Percentiles rank a stretch among this genome's conserved stretches.
Evolutionary conservation across 305 asterid species (phyloP).

Genomic region (Fraxinus platypoda): DNA sequence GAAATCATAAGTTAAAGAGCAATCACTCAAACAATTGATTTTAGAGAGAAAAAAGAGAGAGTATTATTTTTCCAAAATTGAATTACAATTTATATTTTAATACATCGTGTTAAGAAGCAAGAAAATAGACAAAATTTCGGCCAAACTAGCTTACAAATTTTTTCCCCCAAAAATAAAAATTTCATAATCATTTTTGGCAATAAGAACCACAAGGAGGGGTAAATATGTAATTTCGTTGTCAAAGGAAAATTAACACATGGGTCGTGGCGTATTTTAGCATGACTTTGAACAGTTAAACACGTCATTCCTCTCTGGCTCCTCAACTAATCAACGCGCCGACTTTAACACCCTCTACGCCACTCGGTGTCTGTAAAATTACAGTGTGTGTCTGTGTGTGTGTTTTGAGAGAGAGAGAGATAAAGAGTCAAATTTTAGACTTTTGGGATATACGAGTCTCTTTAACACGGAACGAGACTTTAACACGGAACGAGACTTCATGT

Average conservation of each 20-base stretch:
- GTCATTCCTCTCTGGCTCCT: neutral
- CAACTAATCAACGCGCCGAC: slow-evolving; percentile 21
- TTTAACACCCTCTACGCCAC: neutral
- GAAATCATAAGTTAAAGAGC: neutral
- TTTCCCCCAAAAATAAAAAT: no score
- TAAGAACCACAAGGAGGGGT: neutral
- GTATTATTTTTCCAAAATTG: neutral
- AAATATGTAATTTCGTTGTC: neutral
- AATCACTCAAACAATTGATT: neutral
- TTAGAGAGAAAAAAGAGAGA: no score
- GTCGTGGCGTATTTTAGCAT: slow-evolving; percentile 16
- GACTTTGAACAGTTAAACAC: slow-evolving; percentile 1
- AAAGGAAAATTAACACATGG: neutral
- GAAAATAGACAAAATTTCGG: neutral
- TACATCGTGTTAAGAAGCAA: neutral
- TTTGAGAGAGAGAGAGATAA: neutral
- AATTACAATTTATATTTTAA: no score
- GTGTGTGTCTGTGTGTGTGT: slow-evolving; percentile 13
- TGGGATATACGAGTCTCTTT: slow-evolving; percentile 33
- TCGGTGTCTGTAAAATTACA: neutral
- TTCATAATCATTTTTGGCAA: neutral
- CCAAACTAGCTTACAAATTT: neutral
- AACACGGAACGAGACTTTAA: slow-evolving; percentile 44
- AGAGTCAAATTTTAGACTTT: slow-evolving; percentile 33
- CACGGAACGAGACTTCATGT: slow-evolving; percentile 41